These are phyloP conservation scores for Chloropicon primus DNA, from an alignment of 139 green algal genomes.

Conservation along the genomic window DNA sequence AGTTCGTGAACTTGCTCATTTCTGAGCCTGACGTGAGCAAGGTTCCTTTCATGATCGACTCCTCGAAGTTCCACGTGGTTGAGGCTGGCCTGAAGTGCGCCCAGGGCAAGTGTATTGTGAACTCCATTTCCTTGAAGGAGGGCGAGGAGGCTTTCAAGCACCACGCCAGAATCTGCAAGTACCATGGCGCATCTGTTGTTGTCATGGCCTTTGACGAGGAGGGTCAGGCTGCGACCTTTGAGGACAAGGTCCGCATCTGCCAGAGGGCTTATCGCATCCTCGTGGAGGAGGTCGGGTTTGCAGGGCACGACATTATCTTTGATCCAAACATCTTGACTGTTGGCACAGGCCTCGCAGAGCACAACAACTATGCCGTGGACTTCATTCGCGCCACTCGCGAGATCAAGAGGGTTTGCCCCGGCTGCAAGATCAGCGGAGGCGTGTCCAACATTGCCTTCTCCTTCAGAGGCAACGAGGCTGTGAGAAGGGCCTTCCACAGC, in stretches of 20 bases:
- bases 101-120: slow-evolving; percentile 1
- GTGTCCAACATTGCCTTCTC: slow-evolving; percentile 98
- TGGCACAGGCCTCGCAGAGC: slow-evolving; percentile 87
- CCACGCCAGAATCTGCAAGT: not conserved
- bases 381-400: slow-evolving; percentile 83
- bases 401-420: slow-evolving; percentile 91
- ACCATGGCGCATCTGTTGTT: not conserved
- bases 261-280: slow-evolving; percentile 82
- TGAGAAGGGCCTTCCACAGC: slow-evolving; percentile 82
- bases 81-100: not conserved
- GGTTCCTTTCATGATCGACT: slow-evolving; percentile 12
- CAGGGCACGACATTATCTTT: slow-evolving; percentile 95
- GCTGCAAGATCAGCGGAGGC: slow-evolving; percentile 85
- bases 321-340: slow-evolving; percentile 99
- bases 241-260: slow-evolving; percentile 74
- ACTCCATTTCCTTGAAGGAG: slow-evolving; percentile 10
- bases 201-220: not conserved
- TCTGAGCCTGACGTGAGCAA: slow-evolving; percentile 18
- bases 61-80: not conserved
- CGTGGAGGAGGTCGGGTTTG: slow-evolving; percentile 88
- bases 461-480: slow-evolving; percentile 94
- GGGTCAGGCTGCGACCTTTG: not conserved
- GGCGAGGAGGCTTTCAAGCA: not conserved
- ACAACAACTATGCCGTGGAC: slow-evolving; percentile 99
- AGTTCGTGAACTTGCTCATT: slow-evolving; percentile 10